These are phyloP conservation scores for Corniculantispora saksenae DNA, from an alignment of 2,329 filamentous ascomycete species.

Conservation along the genomic window DNA sequence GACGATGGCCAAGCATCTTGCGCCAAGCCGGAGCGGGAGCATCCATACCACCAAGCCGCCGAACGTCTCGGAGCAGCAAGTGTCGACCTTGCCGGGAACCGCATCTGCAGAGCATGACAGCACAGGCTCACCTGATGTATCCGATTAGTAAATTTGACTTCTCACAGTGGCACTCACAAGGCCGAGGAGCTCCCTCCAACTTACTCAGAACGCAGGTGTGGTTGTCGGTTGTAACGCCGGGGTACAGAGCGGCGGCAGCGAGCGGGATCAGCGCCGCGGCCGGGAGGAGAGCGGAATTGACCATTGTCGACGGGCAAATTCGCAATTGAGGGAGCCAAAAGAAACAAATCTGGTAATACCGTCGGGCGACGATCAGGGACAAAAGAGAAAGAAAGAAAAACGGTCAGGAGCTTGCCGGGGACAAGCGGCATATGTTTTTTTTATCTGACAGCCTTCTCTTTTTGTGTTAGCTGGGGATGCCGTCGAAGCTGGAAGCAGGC, in stretches of 20 bases:
- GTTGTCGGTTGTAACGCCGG: conserved; percentile 50
- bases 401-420: not conserved
- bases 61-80: conserved; percentile 66
- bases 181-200: not conserved
- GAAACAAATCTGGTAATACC: not conserved
- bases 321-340: not conserved
- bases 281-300: conserved; percentile 26
- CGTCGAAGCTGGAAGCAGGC: not conserved
- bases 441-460: conserved; percentile 16
- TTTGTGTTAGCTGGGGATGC: conserved; percentile 12
- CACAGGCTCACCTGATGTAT: conserved; percentile 29
- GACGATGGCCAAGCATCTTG: not conserved
- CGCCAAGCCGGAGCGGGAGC: not conserved
- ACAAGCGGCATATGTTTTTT: not conserved
- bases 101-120: conserved; percentile 53
- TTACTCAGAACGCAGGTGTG: conserved; percentile 56
- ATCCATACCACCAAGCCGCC: conserved; percentile 55
- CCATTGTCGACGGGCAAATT: conserved; percentile 28
- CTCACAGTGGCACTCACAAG: not conserved
- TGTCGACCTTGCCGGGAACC: conserved; percentile 50
- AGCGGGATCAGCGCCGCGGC: conserved; percentile 31
- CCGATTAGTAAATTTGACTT: not conserved
- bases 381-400: conserved; percentile 1
- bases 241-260: conserved; percentile 41
- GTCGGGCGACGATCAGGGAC: not conserved